These are phyloP conservation scores for Raphanus hybrid DNA, from an alignment of 441 rosid species.

Conservation along the genomic window DNA sequence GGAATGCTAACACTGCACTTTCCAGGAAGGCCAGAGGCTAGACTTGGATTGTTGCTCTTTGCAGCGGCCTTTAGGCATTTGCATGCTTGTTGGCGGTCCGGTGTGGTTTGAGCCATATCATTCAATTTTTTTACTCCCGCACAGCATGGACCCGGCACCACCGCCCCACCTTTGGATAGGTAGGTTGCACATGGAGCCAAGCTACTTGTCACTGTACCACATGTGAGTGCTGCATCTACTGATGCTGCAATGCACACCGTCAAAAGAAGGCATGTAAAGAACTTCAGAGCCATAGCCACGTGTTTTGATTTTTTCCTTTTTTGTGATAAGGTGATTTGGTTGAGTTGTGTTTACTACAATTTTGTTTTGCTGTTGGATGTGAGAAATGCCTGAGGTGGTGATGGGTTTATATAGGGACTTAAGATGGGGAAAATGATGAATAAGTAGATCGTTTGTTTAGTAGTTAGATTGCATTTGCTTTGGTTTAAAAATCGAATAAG, in stretches of 20 bases:
- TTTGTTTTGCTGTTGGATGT: constrained; percentile 24
- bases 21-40: constrained; percentile 2
- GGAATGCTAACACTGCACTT: constrained; percentile 1
- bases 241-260: constrained; percentile 45
- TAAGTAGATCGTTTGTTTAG: not conserved
- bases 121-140: constrained; percentile 22
- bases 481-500: not conserved
- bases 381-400: constrained; percentile 19
- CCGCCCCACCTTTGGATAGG: not conserved
- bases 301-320: constrained; percentile 15
- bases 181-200: constrained; percentile 33
- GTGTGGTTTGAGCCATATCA: constrained; percentile 5
- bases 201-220: constrained; percentile 32
- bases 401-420: constrained; percentile 32
- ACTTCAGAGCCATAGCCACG: constrained; percentile 31
- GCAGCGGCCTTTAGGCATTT: not conserved
- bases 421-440: not conserved
- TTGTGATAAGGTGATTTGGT: not conserved
- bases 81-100: constrained; percentile 1
- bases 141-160: constrained; percentile 46
- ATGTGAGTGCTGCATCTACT: constrained; percentile 41
- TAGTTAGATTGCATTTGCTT: constrained; percentile 24
- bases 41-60: not conserved
- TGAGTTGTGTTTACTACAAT: constrained; percentile 10
- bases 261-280: constrained; percentile 37